phyloP scores from a whole-genome alignment of 2,329 filamentous ascomycete genomes.

The Cryphonectria japonica region DNA sequence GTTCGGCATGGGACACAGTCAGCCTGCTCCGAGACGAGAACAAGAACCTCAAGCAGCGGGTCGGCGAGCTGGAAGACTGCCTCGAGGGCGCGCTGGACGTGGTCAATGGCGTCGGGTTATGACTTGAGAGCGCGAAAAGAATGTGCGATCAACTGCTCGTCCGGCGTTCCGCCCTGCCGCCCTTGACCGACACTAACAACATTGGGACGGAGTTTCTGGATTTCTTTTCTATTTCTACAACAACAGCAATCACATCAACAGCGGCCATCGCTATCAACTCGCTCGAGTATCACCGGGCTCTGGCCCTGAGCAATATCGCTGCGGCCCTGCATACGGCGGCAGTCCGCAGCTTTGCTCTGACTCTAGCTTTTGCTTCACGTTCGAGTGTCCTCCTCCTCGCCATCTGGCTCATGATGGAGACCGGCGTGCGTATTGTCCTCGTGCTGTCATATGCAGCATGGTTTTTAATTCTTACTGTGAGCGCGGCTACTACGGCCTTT shows the following conservation, averaged over 20 bases:
- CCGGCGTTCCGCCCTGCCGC: conserved; percentile 3
- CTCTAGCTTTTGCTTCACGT: conserved; percentile 14
- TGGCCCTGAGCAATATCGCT: background rate
- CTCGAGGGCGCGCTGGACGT: conserved; percentile 65
- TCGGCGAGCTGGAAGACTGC: conserved; percentile 61
- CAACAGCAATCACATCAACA: background rate
- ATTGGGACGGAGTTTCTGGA: conserved; percentile 20
- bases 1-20: conserved; percentile 69
- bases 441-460: conserved; percentile 11
- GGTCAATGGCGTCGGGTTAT: conserved; percentile 59
- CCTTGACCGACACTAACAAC: conserved; percentile 9
- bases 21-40: conserved; percentile 65
- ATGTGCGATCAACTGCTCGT: conserved; percentile 22
- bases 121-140: conserved; percentile 29
- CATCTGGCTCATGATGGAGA: conserved; percentile 9
- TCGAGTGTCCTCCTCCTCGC: conserved; percentile 8
- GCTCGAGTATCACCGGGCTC: conserved; percentile 5
- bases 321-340: background rate
- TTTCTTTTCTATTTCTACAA: conserved; percentile 23
- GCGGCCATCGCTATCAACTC: background rate
- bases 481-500: conserved; percentile 6
- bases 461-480: conserved; percentile 10
- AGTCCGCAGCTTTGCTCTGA: conserved; percentile 1
- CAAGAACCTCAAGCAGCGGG: conserved; percentile 60
- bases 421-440: background rate